These are phyloP conservation scores for Volvox carteri DNA, from an alignment of 163 green algal genomes.

Conservation along the genomic window DNA sequence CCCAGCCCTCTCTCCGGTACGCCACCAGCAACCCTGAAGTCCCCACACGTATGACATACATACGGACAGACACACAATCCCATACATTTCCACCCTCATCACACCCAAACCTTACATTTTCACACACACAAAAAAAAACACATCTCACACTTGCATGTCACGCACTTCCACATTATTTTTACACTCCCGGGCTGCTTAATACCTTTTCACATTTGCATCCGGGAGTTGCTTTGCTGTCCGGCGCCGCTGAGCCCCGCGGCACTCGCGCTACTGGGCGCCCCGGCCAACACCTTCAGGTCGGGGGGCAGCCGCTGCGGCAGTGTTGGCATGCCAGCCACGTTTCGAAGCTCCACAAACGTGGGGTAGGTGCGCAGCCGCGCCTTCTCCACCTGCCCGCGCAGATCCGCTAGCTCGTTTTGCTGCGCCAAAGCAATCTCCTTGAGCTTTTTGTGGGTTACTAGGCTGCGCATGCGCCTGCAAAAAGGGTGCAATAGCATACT, in stretches of 20 bases:
- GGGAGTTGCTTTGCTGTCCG: not conserved
- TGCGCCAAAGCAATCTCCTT: slow-evolving; percentile 70
- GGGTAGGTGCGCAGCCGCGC: slow-evolving; percentile 64
- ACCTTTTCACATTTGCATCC: not conserved
- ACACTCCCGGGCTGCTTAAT: too few relatives aligned
- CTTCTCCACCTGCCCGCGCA: slow-evolving; percentile 58
- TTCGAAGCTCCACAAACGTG: slow-evolving; percentile 58
- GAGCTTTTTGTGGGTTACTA: slow-evolving; percentile 72
- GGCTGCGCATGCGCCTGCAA: slow-evolving; percentile 56
- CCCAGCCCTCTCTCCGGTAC: too few relatives aligned
- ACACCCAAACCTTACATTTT: too few relatives aligned
- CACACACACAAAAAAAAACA: too few relatives aligned
- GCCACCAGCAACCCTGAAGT: too few relatives aligned
- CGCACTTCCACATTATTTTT: too few relatives aligned
- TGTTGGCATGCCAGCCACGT: not conserved
- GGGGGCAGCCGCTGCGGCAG: slow-evolving; percentile 24
- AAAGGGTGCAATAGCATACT: not conserved
- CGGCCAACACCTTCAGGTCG: slow-evolving; percentile 26
- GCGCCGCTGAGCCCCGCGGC: not conserved
- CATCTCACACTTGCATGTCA: too few relatives aligned
- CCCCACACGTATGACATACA: too few relatives aligned
- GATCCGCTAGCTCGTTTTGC: slow-evolving; percentile 56
- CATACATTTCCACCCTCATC: too few relatives aligned
- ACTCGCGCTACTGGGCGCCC: slow-evolving; percentile 12
- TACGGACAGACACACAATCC: too few relatives aligned